Evolutionary conservation across 352 stramenopile species (phyloP).

Genomic region (Phytophthora podocarpi): DNA sequence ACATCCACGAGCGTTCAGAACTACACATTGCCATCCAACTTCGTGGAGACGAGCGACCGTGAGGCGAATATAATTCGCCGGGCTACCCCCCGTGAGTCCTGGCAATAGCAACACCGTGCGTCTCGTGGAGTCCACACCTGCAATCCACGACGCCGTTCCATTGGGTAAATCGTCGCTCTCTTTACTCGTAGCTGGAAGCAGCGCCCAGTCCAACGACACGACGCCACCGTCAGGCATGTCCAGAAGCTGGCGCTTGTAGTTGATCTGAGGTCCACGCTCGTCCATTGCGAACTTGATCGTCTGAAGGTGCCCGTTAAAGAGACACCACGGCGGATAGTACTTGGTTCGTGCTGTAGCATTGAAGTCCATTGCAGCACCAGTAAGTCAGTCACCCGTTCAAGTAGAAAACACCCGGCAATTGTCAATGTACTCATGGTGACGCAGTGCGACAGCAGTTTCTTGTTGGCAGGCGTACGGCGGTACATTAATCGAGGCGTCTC

Average conservation of each 20-base stretch:
- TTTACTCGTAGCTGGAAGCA: slow-evolving; percentile 24
- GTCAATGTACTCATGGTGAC: slow-evolving; percentile 43
- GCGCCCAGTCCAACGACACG: slow-evolving; percentile 79
- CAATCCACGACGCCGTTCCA: slow-evolving; percentile 22
- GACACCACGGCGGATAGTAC: slow-evolving; percentile 64
- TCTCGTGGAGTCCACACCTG: slow-evolving; percentile 32
- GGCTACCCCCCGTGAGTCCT: slow-evolving; percentile 65
- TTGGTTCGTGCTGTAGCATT: slow-evolving; percentile 37
- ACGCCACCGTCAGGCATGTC: slow-evolving; percentile 65
- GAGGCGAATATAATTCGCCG: slow-evolving; percentile 74
- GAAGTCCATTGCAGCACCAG: slow-evolving; percentile 37
- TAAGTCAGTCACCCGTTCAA: too few relatives aligned
- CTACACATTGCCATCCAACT: slow-evolving; percentile 69
- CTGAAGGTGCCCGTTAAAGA: slow-evolving; percentile 73
- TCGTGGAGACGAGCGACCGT: slow-evolving; percentile 49
- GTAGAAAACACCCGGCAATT: too few relatives aligned
- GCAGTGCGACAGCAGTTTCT: slow-evolving; percentile 47
- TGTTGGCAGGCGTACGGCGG: slow-evolving; percentile 40
- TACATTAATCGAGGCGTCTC: slow-evolving; percentile 52
- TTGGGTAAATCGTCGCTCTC: slow-evolving; percentile 20
- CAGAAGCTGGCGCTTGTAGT: slow-evolving; percentile 68
- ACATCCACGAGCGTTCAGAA: slow-evolving; percentile 77
- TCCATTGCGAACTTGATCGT: slow-evolving; percentile 57
- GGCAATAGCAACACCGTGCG: slow-evolving; percentile 65
- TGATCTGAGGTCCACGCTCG: slow-evolving; percentile 34